These are phyloP conservation scores for Aegilops speltoides DNA, from an alignment of 176 grass and related monocot genomes.

Conservation along the genomic window DNA sequence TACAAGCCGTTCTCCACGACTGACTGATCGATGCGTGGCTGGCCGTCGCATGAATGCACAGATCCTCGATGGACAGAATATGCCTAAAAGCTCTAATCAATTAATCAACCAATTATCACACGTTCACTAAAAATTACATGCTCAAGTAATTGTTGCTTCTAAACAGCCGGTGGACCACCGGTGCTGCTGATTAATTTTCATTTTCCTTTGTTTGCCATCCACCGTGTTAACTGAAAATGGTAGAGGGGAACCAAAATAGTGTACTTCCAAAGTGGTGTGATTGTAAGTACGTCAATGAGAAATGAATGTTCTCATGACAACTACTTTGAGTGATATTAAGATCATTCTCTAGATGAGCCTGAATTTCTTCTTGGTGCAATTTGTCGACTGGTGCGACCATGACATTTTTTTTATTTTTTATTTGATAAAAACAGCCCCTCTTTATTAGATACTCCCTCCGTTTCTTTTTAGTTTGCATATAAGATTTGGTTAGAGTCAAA, in stretches of 20 bases:
- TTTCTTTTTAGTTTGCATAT: too few species aligned
- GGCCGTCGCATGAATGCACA: conserved; percentile 16
- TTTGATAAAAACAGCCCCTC: too few species aligned
- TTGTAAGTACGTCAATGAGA: not conserved
- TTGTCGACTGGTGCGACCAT: too few species aligned
- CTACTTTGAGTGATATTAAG: not conserved
- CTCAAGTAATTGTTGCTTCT: conserved; percentile 6
- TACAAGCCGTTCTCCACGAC: conserved; percentile 76
- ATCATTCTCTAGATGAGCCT: too few species aligned
- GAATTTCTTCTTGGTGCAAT: too few species aligned
- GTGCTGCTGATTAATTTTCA: conserved; percentile 38
- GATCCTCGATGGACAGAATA: not conserved
- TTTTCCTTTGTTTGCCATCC: conserved; percentile 34
- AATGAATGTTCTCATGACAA: not conserved
- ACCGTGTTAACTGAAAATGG: conserved; percentile 14
- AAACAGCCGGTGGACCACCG: conserved; percentile 8
- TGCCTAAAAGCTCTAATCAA: conserved; percentile 17
- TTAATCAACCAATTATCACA: conserved; percentile 18
- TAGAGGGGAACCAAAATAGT: not conserved
- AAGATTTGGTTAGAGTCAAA: too few species aligned
- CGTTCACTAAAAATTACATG: not conserved
- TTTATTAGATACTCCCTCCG: too few species aligned
- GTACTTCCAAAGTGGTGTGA: conserved; percentile 7
- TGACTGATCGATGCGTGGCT: conserved; percentile 10
- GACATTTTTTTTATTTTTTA: too few species aligned